Conservation (phyloP, 1,139 yeast genomes). For the Pichia sp. region DNA sequence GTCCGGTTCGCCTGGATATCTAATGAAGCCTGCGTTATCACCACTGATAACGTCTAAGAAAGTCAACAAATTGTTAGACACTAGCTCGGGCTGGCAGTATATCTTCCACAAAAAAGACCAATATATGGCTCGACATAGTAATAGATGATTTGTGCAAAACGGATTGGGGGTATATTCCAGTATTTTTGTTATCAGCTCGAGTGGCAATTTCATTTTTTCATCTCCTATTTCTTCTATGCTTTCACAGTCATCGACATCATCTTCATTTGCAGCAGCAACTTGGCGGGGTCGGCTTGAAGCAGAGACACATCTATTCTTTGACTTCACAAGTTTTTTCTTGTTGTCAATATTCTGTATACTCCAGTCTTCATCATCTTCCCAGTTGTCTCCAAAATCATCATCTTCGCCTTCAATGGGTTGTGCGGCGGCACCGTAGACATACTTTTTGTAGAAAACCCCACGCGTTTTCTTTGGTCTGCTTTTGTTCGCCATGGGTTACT, state of each 20-base stretch:
- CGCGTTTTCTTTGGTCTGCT: slow-evolving; percentile 74
- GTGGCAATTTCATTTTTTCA: slow-evolving; percentile 40
- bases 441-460: slow-evolving; percentile 68
- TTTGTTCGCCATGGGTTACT: slow-evolving; percentile 66
- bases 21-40: slow-evolving; percentile 19
- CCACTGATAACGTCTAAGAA: slow-evolving; percentile 53
- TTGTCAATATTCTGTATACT: background rate
- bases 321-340: slow-evolving; percentile 12
- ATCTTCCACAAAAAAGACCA: slow-evolving; percentile 54
- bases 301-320: background rate
- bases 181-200: slow-evolving; percentile 56
- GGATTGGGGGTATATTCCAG: slow-evolving; percentile 41
- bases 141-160: slow-evolving; percentile 48
- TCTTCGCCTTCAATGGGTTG: slow-evolving; percentile 17
- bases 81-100: slow-evolving; percentile 58
- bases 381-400: background rate
- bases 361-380: slow-evolving; percentile 5
- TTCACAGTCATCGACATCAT: background rate
- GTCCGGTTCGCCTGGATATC: slow-evolving; percentile 5
- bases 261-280: slow-evolving; percentile 12
- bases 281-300: slow-evolving; percentile 13
- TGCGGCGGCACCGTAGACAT: slow-evolving; percentile 52
- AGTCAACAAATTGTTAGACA: slow-evolving; percentile 59
- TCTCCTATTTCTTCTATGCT: background rate
- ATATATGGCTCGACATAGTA: slow-evolving; percentile 63